Evolutionary conservation across 176 grass and related monocot species (phyloP).

Genomic region (Triticum timopheevii): DNA sequence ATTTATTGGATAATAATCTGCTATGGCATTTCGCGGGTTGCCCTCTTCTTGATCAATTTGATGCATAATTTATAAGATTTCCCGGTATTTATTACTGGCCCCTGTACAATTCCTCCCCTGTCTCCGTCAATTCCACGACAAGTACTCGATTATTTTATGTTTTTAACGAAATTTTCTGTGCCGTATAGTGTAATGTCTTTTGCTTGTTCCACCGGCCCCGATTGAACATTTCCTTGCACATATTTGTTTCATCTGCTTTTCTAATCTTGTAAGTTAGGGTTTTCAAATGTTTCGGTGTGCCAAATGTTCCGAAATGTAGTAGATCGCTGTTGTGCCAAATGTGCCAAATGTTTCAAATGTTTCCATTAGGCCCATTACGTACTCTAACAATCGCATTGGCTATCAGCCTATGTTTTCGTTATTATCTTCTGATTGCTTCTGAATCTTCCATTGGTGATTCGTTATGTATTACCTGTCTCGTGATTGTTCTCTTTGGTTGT

Average conservation of each 20-base stretch:
- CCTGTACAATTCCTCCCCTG: not conserved
- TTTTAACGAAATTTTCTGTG: not conserved
- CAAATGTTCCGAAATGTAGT: not conserved
- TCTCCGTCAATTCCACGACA: not conserved
- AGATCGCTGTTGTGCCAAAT: not conserved
- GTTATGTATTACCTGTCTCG: not conserved
- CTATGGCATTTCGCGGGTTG: not conserved
- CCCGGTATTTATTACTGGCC: not conserved
- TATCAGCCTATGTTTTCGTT: not conserved
- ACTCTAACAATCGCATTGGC: not conserved
- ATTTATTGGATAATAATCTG: not conserved
- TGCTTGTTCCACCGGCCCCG: not conserved
- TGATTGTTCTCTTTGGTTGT: not conserved
- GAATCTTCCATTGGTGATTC: not conserved
- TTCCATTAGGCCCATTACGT: no score
- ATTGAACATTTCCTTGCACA: not conserved
- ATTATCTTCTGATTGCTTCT: not conserved
- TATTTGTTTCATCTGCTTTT: not conserved
- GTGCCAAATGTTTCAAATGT: no score
- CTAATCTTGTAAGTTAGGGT: not conserved
- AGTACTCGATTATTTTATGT: not conserved
- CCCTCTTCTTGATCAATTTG: not conserved
- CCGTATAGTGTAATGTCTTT: not conserved
- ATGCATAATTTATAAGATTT: not conserved
- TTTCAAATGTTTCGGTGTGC: not conserved